Conservation (phyloP, 1,139 yeast species). For the Yamadazyma atmosphaerica region DNA sequence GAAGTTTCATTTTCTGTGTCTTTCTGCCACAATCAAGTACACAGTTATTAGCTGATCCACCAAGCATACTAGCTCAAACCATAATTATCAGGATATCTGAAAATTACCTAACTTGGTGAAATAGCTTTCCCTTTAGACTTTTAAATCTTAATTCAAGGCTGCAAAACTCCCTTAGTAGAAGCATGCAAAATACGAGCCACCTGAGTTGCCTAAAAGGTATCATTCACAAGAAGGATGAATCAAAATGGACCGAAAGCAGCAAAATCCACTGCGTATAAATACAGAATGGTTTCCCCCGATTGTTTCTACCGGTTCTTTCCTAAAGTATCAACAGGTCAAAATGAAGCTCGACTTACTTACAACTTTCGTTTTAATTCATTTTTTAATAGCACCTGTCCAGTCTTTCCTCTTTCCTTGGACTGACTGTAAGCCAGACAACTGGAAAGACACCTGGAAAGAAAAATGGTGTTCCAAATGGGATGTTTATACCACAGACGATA, state of each 20-base stretch:
- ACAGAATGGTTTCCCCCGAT: neutral
- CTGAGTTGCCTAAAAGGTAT: neutral
- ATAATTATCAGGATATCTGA: neutral
- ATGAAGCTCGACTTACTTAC: constrained; percentile 3
- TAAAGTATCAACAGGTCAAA: constrained; percentile 1
- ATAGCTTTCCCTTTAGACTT: neutral
- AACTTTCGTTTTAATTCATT: constrained; percentile 6
- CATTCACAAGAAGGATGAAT: neutral
- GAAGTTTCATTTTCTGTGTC: too few relatives aligned
- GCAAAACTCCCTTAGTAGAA: too few relatives aligned
- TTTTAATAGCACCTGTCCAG: constrained; percentile 5
- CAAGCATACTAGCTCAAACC: too few relatives aligned
- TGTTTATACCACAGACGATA: constrained; percentile 6
- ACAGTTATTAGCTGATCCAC: too few relatives aligned
- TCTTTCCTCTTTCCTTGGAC: constrained; percentile 7
- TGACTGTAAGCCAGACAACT: constrained; percentile 2
- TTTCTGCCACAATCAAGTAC: too few relatives aligned
- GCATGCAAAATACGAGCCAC: too few relatives aligned
- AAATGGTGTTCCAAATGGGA: constrained; percentile 9
- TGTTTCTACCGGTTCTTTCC: too few relatives aligned
- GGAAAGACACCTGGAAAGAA: constrained; percentile 1
- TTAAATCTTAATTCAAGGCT: neutral
- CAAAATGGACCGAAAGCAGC: too few relatives aligned
- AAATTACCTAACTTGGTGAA: neutral
- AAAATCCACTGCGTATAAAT: neutral